Base-by-base conservation (phyloP, 768 basidiomycete genomes). In the Serendipita sp. region DNA sequence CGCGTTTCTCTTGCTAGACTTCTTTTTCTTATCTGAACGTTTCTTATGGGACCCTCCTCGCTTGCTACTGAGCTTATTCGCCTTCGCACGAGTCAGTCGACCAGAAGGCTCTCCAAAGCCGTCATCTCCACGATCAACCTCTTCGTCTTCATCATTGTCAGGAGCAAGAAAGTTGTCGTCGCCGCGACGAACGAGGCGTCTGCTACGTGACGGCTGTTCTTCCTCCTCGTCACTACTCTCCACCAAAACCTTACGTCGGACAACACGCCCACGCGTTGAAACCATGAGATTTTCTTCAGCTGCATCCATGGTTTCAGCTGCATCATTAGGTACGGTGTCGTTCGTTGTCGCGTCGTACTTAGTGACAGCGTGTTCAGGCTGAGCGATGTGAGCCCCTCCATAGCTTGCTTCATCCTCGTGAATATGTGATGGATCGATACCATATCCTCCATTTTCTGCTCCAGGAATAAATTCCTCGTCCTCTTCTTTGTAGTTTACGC, bases 141-240 rank as follows among this genome's bases (percentile, higher is more conserved):
- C 58, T 64, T 64, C 34, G n/a, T 23, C 45, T n/a, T 66, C 27
- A 16, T 69, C 68, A 64, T 71, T 68, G 23, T 27, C 66, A 13
- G 34, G 45, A 31, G 16, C 63, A 27, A 62, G 34, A 62, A 66
- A 68, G 53, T 64, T 68, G 31, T 68, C 71, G 44, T 71, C 34
- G 8, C 55, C 55, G 1, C 55, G 55, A 60, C 55, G 55, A 8
- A n/a, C 16, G 27, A 60, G 27, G 34, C 55, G 55, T n/a, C 55
- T 23, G 27, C 29, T 50, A 8, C 34, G 55, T 34, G 55, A n/a
- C 27, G 55, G 27, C 33, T 33, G 73, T 23, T 72, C 73, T 15
- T 71, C 68, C 23, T 70, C 73, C 50, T 73, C 63, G 10, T 40
- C 65, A 31, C 45, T 27, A 11, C 36, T 52, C 11, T 66, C 50